Conservation (phyloP, 2,329 filamentous ascomycete genomes). For the Lasiodiplodia sp. region DNA sequence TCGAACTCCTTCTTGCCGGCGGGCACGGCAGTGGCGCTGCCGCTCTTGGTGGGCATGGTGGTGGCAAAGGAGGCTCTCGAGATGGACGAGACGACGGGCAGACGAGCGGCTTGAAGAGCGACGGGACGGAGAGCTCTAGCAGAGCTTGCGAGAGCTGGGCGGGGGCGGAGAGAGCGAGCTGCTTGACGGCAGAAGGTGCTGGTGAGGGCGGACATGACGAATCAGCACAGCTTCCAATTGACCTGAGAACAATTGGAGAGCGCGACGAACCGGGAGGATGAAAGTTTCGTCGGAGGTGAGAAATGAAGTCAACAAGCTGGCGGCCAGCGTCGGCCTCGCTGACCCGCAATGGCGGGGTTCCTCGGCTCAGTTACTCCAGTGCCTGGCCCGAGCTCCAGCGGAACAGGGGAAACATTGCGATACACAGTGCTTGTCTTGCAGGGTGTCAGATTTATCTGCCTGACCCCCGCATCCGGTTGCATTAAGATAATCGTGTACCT, state of each 20-base stretch:
- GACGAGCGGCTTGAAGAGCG: conserved; percentile 39
- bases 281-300: background rate
- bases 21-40: conserved; percentile 34
- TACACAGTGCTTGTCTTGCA: background rate
- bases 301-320: background rate
- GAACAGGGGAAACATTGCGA: background rate
- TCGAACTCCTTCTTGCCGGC: conserved; percentile 69
- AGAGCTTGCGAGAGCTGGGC: conserved; percentile 36
- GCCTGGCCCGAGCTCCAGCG: conserved; percentile 6
- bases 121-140: conserved; percentile 47
- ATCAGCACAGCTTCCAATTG: conserved; percentile 29
- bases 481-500: background rate
- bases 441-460: background rate
- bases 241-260: conserved; percentile 19
- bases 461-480: background rate
- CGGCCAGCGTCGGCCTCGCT: conserved; percentile 20
- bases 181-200: conserved; percentile 50
- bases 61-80: conserved; percentile 24
- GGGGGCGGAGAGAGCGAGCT: conserved; percentile 46
- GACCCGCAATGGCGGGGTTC: conserved; percentile 18
- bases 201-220: conserved; percentile 51
- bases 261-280: conserved; percentile 17
- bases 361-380: conserved; percentile 17
- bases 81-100: background rate
- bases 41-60: conserved; percentile 28